Evolutionary conservation across 306 rosid species (phyloP), one percentile per base, ranked within the genome.

Genomic region (Luffa acutangula): DNA sequence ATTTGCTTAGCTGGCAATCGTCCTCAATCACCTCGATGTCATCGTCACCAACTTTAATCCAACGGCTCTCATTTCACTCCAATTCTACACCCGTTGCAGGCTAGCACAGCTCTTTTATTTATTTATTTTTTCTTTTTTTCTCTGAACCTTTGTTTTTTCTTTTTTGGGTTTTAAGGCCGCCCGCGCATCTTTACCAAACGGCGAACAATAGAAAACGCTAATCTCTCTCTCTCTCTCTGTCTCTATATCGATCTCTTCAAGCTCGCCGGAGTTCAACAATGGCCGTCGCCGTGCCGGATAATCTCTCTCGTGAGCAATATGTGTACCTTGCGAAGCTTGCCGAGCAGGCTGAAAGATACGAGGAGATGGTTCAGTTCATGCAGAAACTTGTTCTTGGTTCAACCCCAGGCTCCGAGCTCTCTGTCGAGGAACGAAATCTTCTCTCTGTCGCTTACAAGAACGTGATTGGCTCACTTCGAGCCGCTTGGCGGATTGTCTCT

Each of bases 361-460:
- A 82, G n/a, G 88, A 85, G 34, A 85, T 85, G 88, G 88, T 76
- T 9, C 85, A 81, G 54, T 72, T 64, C 62, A 82, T 73, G 82
- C 70, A 80, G 57, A 77, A 82, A 37, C 58, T 76, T 15, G 84
- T 80, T 10, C 36, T 72, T 21, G 39, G 17, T 39, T 21, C 70
- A 14, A 74, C 58, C 3, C 83, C 66, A 0, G 48, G 31, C 48
- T 73, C 49, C 12, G 88, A 85, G 64, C 86, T 75, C 46, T 79
- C 85, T 37, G 76, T 82, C n/a, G 87, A 85, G 60, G 87, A 85
- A 70, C 83, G 87, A n/a, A 85, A 85, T 77, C 85, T 85, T 39
- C 58, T 85, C 64, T 81, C 85, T 46, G 85, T 85, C 0, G 87
- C 87, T 79, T 85, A 85, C 78, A 85, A 85, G 83, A 85, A 85